Base-by-base conservation (phyloP, 2,329 filamentous ascomycete genomes). In the Venturia effusa region DNA sequence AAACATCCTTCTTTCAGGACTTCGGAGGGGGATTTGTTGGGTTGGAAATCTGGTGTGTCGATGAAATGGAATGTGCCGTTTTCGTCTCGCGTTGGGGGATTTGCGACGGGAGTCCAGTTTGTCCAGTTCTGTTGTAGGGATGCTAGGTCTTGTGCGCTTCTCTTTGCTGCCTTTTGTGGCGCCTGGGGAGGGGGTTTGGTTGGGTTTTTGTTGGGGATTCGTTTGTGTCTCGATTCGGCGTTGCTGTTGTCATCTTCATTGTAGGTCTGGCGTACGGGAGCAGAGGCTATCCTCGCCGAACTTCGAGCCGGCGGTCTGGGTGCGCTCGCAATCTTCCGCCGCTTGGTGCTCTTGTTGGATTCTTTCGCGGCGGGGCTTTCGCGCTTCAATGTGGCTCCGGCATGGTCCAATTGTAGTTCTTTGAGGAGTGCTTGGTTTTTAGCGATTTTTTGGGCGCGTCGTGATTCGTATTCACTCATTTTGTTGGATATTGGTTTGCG, bases 1-100 rank as follows among this genome's bases (percentile, higher is more conserved):
- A 83, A 83, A 64, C 75, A 76, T 57, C 81, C 81, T 71, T 83
- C 79, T 24, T 78, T 75, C 15, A 83, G 73, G 67, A 83, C 78
- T 63, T 79, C 78, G 62, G 78, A 76, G 4, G 81, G 81, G 0
- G 79, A 80, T 67, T 82, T 83, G 68, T 83, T 83, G 2, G 81
- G 81, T 1, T 70, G 74, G 69, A 83, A 83, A 32, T 67, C 67
- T 0, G 76, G 77, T 64, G 78, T 75, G 7, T 73, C 73, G 11
- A 64, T 64, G 69, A 83, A 83, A 66, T 79, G 78, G 65, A 81
- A 80, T 0, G 70, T 74, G 7, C 75, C 77, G n/a, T 71, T 67
- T 0, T 70, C 69, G 63, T 79, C 75, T 37, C 79, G 73, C 0
- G 73, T 76, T 0, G 81, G 80, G 3, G 71, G 65, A 0, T 72